Base-by-base conservation (phyloP, 2,329 filamentous ascomycete species). In the Trichophyton schoenleinii region DNA sequence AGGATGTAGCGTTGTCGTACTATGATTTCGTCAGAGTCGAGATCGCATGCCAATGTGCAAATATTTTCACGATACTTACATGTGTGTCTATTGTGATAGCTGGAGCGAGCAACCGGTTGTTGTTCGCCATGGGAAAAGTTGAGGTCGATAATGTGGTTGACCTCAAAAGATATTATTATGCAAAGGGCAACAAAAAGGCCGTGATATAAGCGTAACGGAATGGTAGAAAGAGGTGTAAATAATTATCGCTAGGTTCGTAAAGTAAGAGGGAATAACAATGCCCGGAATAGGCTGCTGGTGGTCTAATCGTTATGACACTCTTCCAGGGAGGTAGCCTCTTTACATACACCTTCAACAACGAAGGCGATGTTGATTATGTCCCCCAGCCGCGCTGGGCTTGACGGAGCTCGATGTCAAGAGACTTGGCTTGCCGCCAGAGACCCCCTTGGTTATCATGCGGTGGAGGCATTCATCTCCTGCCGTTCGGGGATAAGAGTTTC, bases 31-130 rank as follows among this genome's bases (percentile, higher is more conserved):
- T 22, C 8, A 59, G 58, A 52, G 7, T 48, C 22, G 28, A n/a
- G 6, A 11, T 18, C 15, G 9, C 28, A 3, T 18, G 20, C 9
- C 22, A n/a, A 6, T 11, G 9, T 22, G 20, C 13, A 55, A 4
- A 44, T 44, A n/a, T 3, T 38, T 8, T 18, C 15, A 34, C 18
- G 15, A 15, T 36, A 55, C 64, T 62, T 59, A 66, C 64, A 20
- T 60, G 60, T 28, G 64, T 66, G 52, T 65, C 59, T 34, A 66
- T 61, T 38, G 63, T 61, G 41, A 64, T 65, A 18, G 63, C 53
- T 20, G 64, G 64, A 41, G 62, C 62, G 34, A 64, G 62, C 46
- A 66, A 60, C 61, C 61, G 63, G 38, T 62, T 62, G 49, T 62
- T 63, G 55, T 64, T 63, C 31, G 63, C 63, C 65, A 66, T 66